Percentiles rank a stretch among this genome's conserved stretches.
These are phyloP conservation scores for Clarireedia homoeocarpa DNA, from an alignment of 2,329 filamentous ascomycete genomes.

Conservation along the genomic window DNA sequence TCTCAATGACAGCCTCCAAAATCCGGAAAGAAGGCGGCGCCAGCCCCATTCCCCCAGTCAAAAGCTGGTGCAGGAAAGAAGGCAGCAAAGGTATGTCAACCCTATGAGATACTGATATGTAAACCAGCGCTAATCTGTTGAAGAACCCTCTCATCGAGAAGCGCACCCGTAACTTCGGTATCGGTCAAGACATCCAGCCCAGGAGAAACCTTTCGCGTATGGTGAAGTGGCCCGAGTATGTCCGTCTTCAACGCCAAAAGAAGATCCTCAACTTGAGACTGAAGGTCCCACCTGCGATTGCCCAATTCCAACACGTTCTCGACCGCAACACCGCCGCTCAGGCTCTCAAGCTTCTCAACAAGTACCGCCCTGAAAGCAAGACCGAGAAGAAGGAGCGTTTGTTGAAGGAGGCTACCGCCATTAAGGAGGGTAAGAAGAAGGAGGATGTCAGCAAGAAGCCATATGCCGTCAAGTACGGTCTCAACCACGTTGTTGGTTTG, in stretches of 20 bases:
- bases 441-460: slow-evolving; percentile 99
- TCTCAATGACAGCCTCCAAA: slow-evolving; percentile 99
- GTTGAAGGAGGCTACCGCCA: slow-evolving; percentile 93
- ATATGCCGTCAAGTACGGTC: slow-evolving; percentile 98
- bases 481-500: slow-evolving; percentile 97
- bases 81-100: slow-evolving; percentile 77
- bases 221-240: slow-evolving; percentile 99
- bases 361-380: slow-evolving; percentile 99
- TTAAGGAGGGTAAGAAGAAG: slow-evolving; percentile 99
- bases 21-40: slow-evolving; percentile 91
- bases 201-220: slow-evolving; percentile 92
- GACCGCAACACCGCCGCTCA: slow-evolving; percentile 95
- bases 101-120: neutral
- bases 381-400: slow-evolving; percentile 99
- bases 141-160: slow-evolving; percentile 99
- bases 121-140: slow-evolving; percentile 15
- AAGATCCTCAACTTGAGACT: slow-evolving; percentile 97
- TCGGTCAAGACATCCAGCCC: slow-evolving; percentile 98
- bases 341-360: slow-evolving; percentile 98
- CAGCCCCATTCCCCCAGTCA: slow-evolving; percentile 91
- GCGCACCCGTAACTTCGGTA: slow-evolving; percentile 93
- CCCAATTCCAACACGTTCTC: slow-evolving; percentile 96
- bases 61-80: slow-evolving; percentile 88
- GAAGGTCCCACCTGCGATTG: slow-evolving; percentile 95
- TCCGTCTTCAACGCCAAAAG: slow-evolving; percentile 78